Percentiles rank a stretch among this genome's conserved stretches.
phyloP scores from a whole-genome alignment of 345 rosid species.

The Citrus trifoliata region DNA sequence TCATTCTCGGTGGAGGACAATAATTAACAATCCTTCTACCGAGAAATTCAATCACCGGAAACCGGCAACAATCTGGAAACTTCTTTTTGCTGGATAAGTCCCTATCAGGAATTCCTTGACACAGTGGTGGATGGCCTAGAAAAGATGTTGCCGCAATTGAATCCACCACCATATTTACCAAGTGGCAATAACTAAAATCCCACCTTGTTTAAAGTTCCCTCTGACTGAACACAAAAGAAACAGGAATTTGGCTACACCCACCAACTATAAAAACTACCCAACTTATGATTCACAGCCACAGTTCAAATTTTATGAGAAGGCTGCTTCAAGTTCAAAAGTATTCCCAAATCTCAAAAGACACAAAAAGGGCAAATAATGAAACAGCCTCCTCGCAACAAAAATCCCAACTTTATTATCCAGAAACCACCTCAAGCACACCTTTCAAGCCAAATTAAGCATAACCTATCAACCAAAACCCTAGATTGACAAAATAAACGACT shows the following conservation, averaged over 20 bases:
- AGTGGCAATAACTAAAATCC: conserved; percentile 1
- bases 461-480: conserved; percentile 25
- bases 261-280: conserved; percentile 9
- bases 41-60: conserved; percentile 29
- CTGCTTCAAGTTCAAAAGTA: conserved; percentile 22
- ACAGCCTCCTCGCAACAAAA: conserved; percentile 32
- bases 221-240: conserved; percentile 7
- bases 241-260: conserved; percentile 3
- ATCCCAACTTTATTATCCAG: conserved; percentile 26
- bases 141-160: conserved; percentile 66
- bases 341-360: conserved; percentile 11
- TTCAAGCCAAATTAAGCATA: conserved; percentile 32
- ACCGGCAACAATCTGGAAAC: conserved; percentile 22
- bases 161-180: conserved; percentile 57
- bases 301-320: conserved; percentile 21
- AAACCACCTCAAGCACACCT: conserved; percentile 22
- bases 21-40: conserved; percentile 35
- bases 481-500: conserved; percentile 18
- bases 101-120: conserved; percentile 36
- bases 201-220: conserved; percentile 7
- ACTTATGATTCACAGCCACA: conserved; percentile 16
- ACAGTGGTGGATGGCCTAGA: conserved; percentile 49
- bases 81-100: conserved; percentile 35
- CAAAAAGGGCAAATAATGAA: conserved; percentile 8
- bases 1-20: conserved; percentile 33